Base-by-base conservation (phyloP, 805 yeast species). In the Hanseniaspora jakobsenii region DNA sequence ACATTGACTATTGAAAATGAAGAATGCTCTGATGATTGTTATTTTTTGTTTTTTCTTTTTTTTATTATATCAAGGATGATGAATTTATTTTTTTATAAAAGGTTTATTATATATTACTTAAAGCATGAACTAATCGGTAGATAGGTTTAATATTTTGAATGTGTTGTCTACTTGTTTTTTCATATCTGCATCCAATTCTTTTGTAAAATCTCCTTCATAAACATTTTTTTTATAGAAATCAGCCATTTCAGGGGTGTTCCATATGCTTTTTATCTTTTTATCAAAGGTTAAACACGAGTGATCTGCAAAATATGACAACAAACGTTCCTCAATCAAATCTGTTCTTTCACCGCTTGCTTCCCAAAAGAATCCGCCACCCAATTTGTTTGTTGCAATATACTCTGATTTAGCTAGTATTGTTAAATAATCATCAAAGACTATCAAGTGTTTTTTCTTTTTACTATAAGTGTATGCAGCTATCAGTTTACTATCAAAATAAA, bases 281-380 rank as follows among this genome's bases (percentile, higher is more conserved):
- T 35, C 38, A 30, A 30, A 24, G 8, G 40, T 1, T 8, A 23
- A 23, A 43, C 32, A 34, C 3, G 28, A 13, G 4, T 51, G 53
- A 14, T 51, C 38, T 4, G 71, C 69, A 61, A 73, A 37, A 19
- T 26, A 6, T 9, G 32, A 10, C 26, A 37, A 18, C 7, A 37
- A 4, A 13, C 26, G 7, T 28, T 37, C 27, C 4, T 6, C 7
- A 0, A 77, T 71, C 28, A 65, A 53, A 1, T 54, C 43, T 2
- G 54, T 52, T 36, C 64, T 52, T 2, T 85, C 94, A 2, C 94
- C 95, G 47, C 78, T 70, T 0, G 94, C 78, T 54, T 89, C 96
- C 97, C 97, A 89, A 79, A 83, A 87, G 75, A 91, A 78, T 0
- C 82, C 94, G 0, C 98, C 97, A 0, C 79, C 93, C 8, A 86